Evolutionary conservation across 306 rosid species (phyloP).

Genomic region (Gastrolobium villosum): DNA sequence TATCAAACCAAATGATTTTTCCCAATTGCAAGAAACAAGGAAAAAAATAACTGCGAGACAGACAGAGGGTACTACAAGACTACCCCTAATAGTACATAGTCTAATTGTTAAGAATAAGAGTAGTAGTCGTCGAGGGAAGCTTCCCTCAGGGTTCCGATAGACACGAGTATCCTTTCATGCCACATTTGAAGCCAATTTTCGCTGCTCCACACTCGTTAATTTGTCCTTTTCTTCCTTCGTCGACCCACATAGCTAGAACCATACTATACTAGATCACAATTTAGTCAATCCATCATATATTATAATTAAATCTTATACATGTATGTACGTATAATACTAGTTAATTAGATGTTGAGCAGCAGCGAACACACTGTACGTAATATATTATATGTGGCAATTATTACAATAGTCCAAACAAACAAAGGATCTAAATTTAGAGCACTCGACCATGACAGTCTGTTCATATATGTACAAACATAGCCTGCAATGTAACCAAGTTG

Average conservation of each 20-base stretch:
- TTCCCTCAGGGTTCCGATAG: neutral
- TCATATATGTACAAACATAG: neutral
- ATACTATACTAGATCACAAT: neutral
- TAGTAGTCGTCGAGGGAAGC: neutral
- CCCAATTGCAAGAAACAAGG: no score
- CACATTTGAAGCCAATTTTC: constrained; percentile 15
- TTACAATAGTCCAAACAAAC: constrained; percentile 20
- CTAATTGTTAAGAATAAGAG: neutral
- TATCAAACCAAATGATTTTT: no score
- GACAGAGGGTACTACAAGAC: no score
- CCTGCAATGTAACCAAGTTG: constrained; percentile 15
- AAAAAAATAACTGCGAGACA: no score
- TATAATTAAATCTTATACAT: neutral
- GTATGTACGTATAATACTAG: neutral
- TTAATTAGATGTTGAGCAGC: neutral
- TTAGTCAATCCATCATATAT: neutral
- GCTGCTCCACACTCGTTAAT: constrained; percentile 3
- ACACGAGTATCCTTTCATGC: neutral
- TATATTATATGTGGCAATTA: neutral
- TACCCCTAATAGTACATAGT: neutral
- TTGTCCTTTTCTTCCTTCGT: neutral
- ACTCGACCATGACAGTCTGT: neutral
- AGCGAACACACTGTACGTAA: neutral
- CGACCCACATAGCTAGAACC: neutral
- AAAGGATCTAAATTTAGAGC: neutral